Conservation (phyloP, 306 rosid species). For the Castanea sativa region DNA sequence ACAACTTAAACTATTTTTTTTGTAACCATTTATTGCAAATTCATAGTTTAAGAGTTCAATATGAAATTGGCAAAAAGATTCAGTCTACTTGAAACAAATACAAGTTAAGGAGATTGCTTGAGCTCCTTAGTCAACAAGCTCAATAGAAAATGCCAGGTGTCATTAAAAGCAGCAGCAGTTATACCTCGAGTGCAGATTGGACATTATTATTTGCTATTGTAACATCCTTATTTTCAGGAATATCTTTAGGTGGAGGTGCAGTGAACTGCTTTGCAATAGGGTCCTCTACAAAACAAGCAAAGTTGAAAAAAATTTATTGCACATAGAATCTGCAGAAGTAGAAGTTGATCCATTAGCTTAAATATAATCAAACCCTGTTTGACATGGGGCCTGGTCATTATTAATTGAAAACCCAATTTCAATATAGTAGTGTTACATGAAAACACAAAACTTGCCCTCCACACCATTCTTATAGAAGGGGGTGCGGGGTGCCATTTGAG, state of each 20-base stretch:
- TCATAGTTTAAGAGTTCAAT: background rate
- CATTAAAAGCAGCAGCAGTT: constrained; percentile 13
- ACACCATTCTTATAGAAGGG: background rate
- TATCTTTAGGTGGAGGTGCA: constrained; percentile 50
- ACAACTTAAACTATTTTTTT: no score
- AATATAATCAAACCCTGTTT: background rate
- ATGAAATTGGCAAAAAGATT: background rate
- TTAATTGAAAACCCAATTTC: background rate
- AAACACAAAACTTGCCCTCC: background rate
- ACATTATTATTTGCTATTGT: constrained; percentile 39
- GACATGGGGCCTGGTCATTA: background rate
- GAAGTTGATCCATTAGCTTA: background rate
- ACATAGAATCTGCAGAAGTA: background rate
- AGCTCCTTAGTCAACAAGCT: background rate
- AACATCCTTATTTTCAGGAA: constrained; percentile 53
- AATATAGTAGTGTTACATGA: background rate
- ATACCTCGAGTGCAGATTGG: constrained; percentile 57
- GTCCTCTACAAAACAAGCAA: constrained; percentile 57
- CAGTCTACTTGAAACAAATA: background rate
- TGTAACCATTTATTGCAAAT: background rate
- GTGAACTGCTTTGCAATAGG: constrained; percentile 72
- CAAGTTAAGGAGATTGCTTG: background rate
- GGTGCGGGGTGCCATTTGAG: background rate
- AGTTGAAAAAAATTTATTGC: background rate
- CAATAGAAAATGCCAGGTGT: background rate